Evolutionary conservation across 257 asterid species (phyloP).

Genomic region (Galeopsis tetrahit): DNA sequence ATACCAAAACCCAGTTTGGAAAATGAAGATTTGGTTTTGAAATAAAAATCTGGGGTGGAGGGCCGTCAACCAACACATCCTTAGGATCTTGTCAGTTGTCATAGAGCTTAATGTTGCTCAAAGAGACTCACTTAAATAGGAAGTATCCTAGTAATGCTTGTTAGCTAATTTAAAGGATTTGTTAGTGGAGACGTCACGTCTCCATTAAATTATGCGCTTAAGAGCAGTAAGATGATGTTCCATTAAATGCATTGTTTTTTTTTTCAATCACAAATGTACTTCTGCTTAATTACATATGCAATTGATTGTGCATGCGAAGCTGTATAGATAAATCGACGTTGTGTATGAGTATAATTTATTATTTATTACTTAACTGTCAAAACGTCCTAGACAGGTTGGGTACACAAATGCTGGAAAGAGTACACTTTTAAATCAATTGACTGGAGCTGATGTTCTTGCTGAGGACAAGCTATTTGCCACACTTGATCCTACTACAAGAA

Average conservation of each 20-base stretch:
- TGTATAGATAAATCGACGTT: neutral
- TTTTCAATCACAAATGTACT: conserved; percentile 6
- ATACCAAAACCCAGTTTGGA: no score
- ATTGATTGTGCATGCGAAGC: conserved; percentile 1
- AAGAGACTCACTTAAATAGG: conserved; percentile 7
- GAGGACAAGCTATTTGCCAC: conserved; percentile 95
- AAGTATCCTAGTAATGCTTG: neutral
- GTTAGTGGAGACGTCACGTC: conserved; percentile 1
- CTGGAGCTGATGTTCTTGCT: conserved; percentile 95
- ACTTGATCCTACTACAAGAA: conserved; percentile 98
- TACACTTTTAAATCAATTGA: conserved; percentile 80
- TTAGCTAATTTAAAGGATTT: conserved; percentile 13
- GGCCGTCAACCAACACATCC: no score
- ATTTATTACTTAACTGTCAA: conserved; percentile 21
- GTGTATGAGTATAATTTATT: conserved; percentile 1
- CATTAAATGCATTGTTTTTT: neutral
- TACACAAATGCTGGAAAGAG: conserved; percentile 99
- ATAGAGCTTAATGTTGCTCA: neutral
- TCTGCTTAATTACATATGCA: neutral
- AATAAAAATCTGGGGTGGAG: no score
- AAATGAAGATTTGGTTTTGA: no score
- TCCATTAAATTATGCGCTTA: neutral
- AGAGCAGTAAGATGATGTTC: conserved; percentile 8
- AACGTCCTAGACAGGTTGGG: conserved; percentile 70
- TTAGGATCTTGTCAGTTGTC: neutral